Evolutionary conservation across 805 yeast species (phyloP), one percentile per base, ranked within the genome.

Genomic region (Candida schatavii): DNA sequence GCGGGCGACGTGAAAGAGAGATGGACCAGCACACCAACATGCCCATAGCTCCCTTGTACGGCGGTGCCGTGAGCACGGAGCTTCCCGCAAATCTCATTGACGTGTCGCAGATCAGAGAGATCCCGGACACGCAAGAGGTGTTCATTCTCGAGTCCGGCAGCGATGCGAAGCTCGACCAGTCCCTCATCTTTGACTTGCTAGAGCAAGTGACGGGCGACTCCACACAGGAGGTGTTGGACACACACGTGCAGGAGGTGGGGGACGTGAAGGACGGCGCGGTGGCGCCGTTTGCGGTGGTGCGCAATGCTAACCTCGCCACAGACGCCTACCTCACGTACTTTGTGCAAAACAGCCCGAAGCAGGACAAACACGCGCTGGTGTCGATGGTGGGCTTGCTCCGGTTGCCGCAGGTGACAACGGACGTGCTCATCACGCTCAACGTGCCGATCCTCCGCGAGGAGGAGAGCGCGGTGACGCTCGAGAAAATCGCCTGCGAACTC

Each of bases 51-150:
- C 35, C 35, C 35, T 47, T 89, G 4, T 90, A 83, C 56, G 98
- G 98, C 0, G 98, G 97, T 1, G 93, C 96, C 0, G 74, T 89
- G 15, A 55, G 71, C 2, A 72, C 80, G 0, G 61, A 60, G 3
- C 44, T 89, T 4, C 96, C 96, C 0, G 43, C 50, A 1, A 77
- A 75, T 0, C 42, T 46, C 6, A 55, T 83, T 1, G 97, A 93
- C 60, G 97, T 89, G 0, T 84, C 96, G 1, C 60, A 69, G 28
- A 57, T 90, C 37, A 69, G 99, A 43, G 87, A 87, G 46, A 78
- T 93, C 3, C 98, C 99, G 0, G 97, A 93, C 55, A 81, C 89
- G 1, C 98, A 93, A 58, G 99, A 91, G 59, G 97, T 91, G 20
- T 93, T 77, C 59, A 79, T 90, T 14, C 35, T 66, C n/a, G 68